These are phyloP conservation scores for Suillus subluteus DNA, from an alignment of 768 basidiomycete genomes.

Conservation along the genomic window DNA sequence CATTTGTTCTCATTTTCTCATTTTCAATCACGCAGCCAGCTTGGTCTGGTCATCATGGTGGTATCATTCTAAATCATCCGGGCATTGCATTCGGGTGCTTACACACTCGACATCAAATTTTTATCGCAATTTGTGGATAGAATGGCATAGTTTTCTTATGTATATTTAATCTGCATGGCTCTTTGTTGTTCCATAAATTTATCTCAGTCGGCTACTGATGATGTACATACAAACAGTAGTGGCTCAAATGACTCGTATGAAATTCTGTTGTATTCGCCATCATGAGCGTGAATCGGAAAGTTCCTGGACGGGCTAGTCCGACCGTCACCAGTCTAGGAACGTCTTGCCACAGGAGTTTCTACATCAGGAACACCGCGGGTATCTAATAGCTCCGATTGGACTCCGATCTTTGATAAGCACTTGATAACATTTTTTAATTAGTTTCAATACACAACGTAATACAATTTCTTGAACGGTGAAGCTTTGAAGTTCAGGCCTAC, in stretches of 20 bases:
- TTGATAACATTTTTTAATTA: not conserved
- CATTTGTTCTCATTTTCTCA: not conserved
- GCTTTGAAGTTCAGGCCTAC: too few species aligned
- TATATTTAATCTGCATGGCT: not conserved
- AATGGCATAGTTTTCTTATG: conserved; percentile 2
- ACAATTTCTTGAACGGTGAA: too few species aligned
- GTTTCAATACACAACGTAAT: not conserved
- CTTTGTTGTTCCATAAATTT: not conserved
- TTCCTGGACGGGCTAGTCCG: too few species aligned
- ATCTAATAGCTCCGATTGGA: not conserved
- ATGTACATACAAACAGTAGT: not conserved
- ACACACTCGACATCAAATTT: not conserved
- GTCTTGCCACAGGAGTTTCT: not conserved
- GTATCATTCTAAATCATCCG: not conserved
- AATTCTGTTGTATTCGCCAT: not conserved
- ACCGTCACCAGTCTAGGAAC: too few species aligned
- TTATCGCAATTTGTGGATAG: not conserved
- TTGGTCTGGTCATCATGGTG: not conserved
- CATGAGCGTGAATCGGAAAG: not conserved
- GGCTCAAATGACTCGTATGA: not conserved
- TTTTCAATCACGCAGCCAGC: not conserved
- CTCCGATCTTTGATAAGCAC: conserved; percentile 8
- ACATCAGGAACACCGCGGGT: not conserved
- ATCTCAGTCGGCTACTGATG: not conserved
- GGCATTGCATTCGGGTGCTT: conserved; percentile 8